phyloP scores from a whole-genome alignment of 163 green algal species.

The Chlamydomonas reinhardtii region DNA sequence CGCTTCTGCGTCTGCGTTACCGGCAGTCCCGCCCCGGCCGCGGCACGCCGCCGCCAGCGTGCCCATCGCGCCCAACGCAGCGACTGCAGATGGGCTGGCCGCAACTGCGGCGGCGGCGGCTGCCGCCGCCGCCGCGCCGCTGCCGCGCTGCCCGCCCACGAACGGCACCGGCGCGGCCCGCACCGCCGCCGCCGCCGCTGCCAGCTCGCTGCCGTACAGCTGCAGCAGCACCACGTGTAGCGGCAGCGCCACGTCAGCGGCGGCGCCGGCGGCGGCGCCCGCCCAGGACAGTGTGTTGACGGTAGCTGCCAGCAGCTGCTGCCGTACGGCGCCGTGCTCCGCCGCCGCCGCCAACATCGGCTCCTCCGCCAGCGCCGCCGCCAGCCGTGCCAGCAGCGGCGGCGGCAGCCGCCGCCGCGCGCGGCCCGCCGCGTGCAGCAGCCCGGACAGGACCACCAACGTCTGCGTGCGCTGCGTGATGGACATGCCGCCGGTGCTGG shows the following conservation, averaged over 20 bases:
- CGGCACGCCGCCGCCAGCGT: slow-evolving; percentile 43
- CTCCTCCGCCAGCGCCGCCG: slow-evolving; percentile 53
- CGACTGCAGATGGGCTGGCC: neutral
- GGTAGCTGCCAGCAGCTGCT: slow-evolving; percentile 72
- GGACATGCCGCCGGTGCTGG: slow-evolving; percentile 18
- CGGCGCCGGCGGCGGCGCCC: neutral
- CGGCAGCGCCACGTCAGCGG: slow-evolving; percentile 52
- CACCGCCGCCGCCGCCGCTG: neutral
- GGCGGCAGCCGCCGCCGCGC: slow-evolving; percentile 44
- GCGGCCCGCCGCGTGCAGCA: slow-evolving; percentile 69
- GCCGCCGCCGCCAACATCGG: slow-evolving; percentile 51
- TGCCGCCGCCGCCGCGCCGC: neutral
- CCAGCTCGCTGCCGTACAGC: slow-evolving; percentile 66
- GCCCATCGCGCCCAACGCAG: slow-evolving; percentile 26
- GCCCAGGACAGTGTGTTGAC: slow-evolving; percentile 66
- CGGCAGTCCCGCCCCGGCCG: neutral
- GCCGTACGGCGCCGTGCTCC: slow-evolving; percentile 64
- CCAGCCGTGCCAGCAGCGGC: slow-evolving; percentile 54
- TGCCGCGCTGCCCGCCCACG: neutral
- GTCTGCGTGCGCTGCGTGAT: slow-evolving; percentile 59
- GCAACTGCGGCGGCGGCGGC: neutral
- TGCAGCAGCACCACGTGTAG: slow-evolving; percentile 80
- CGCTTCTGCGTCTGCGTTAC: no score
- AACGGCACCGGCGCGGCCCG: neutral
- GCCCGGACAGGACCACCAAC: slow-evolving; percentile 74